These are phyloP conservation scores for Tricholoma saponaceum DNA, from an alignment of 768 basidiomycete species.

Conservation along the genomic window DNA sequence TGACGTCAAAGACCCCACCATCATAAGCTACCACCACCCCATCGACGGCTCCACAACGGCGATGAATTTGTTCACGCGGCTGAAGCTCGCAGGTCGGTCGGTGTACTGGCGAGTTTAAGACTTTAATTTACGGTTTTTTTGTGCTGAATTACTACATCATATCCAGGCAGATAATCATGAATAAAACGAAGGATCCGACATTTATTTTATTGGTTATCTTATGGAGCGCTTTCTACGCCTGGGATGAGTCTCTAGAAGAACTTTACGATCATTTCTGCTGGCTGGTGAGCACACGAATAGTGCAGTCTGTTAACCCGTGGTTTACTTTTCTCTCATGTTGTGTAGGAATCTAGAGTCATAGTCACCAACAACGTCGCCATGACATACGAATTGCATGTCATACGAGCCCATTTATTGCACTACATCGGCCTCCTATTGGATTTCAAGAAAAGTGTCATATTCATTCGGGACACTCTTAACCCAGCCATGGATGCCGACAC, in stretches of 20 bases:
- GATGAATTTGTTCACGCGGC: constrained; percentile 27
- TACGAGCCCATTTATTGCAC: constrained; percentile 56
- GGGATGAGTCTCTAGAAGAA: constrained; percentile 54
- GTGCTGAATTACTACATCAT: constrained; percentile 14
- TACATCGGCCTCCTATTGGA: constrained; percentile 50
- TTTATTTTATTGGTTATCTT: constrained; percentile 48
- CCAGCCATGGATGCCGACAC: constrained; percentile 34
- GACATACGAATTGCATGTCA: constrained; percentile 50
- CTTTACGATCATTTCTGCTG: constrained; percentile 47
- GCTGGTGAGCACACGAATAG: constrained; percentile 28
- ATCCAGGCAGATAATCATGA: constrained; percentile 10
- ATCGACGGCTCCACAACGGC: constrained; percentile 31
- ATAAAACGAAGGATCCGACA: constrained; percentile 41
- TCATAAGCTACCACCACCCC: constrained; percentile 40
- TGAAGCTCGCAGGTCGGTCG: constrained; percentile 35
- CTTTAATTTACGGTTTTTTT: constrained; percentile 27
- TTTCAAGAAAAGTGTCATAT: constrained; percentile 47
- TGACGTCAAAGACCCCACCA: constrained; percentile 35
- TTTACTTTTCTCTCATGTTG: not conserved
- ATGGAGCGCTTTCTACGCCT: constrained; percentile 59
- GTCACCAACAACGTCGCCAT: constrained; percentile 33
- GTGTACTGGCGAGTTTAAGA: constrained; percentile 36
- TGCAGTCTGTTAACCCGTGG: constrained; percentile 1
- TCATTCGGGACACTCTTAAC: constrained; percentile 44
- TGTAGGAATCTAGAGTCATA: constrained; percentile 44